These are phyloP conservation scores for Licmophora abbreviata DNA, from an alignment of 108 stramenopile species.

Conservation along the genomic window DNA sequence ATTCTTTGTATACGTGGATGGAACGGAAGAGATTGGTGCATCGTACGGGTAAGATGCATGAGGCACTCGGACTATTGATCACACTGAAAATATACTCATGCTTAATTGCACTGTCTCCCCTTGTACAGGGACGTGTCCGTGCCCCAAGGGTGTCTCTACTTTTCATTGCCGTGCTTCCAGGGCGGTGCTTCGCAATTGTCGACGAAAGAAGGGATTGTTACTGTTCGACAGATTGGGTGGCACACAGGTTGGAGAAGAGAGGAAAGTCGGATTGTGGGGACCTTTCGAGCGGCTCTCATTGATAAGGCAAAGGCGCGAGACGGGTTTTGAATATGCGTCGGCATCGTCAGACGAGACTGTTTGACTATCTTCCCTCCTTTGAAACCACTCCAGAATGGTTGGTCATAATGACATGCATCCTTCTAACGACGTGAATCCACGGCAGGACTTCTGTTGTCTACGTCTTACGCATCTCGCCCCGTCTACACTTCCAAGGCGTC, in stretches of 20 bases:
- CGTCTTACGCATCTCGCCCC: no score
- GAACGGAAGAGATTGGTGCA: slow-evolving; percentile 22
- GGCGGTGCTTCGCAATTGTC: slow-evolving; percentile 33
- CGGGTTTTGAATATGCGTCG: slow-evolving; percentile 32
- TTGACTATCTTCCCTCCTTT: no score
- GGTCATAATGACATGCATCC: no score
- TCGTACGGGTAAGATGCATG: slow-evolving; percentile 12
- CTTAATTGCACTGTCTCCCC: no score
- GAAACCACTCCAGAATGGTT: no score
- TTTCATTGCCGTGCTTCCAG: slow-evolving; percentile 72
- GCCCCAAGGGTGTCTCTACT: slow-evolving; percentile 52
- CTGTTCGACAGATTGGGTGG: slow-evolving; percentile 73
- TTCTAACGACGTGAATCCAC: no score
- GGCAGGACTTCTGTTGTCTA: no score
- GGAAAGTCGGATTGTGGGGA: slow-evolving; percentile 63
- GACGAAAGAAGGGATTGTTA: slow-evolving; percentile 55
- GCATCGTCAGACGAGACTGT: no score
- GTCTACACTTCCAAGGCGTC: no score
- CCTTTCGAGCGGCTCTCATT: slow-evolving; percentile 49
- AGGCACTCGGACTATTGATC: no score
- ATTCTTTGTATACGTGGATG: slow-evolving; percentile 48
- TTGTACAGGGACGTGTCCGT: slow-evolving; percentile 46
- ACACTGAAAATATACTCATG: no score
- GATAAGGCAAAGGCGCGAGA: slow-evolving; percentile 29
- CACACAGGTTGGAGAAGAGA: slow-evolving; percentile 75